A percentile compares a stretch with the other conserved stretches of the same genome.
Evolutionary conservation across 1,139 yeast species (phyloP).

Genomic region (Ogataea hybrid): DNA sequence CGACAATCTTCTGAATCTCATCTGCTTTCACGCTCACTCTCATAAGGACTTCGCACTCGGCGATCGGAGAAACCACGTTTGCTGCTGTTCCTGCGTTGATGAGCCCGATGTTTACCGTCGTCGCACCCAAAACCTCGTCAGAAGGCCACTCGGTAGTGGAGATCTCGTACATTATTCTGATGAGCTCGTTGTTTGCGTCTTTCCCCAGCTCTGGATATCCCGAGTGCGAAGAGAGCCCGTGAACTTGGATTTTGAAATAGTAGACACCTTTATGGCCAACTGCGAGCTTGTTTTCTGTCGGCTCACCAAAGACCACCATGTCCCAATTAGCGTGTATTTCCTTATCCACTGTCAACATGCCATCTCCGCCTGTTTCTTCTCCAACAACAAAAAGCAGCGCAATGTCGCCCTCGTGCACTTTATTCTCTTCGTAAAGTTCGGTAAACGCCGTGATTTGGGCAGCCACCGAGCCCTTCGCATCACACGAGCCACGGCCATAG

Average conservation of each 20-base stretch:
- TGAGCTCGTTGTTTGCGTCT: slow-evolving; percentile 56
- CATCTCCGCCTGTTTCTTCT: slow-evolving; percentile 64
- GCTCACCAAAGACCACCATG: slow-evolving; percentile 68
- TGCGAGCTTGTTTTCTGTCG: slow-evolving; percentile 67
- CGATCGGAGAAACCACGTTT: slow-evolving; percentile 63
- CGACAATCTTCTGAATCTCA: slow-evolving; percentile 38
- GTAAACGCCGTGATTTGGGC: slow-evolving; percentile 54
- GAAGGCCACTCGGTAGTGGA: slow-evolving; percentile 42
- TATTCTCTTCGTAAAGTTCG: slow-evolving; percentile 39
- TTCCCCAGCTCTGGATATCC: slow-evolving; percentile 72
- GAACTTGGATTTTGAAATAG: slow-evolving; percentile 41
- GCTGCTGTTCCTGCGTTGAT: slow-evolving; percentile 61
- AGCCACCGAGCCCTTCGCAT: slow-evolving; percentile 70
- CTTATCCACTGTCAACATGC: slow-evolving; percentile 48
- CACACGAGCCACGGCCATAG: slow-evolving; percentile 65
- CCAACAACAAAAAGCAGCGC: slow-evolving; percentile 64
- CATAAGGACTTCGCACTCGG: slow-evolving; percentile 48
- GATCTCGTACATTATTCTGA: slow-evolving; percentile 48
- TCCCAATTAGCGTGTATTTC: slow-evolving; percentile 49
- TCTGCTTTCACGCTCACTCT: slow-evolving; percentile 53
- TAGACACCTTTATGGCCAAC: slow-evolving; percentile 67
- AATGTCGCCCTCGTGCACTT: slow-evolving; percentile 52
- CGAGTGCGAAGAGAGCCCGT: slow-evolving; percentile 63
- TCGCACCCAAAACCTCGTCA: slow-evolving; percentile 54
- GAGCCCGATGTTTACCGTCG: slow-evolving; percentile 60